Conservation (phyloP, 306 rosid genomes). For the Geum urbanum region DNA sequence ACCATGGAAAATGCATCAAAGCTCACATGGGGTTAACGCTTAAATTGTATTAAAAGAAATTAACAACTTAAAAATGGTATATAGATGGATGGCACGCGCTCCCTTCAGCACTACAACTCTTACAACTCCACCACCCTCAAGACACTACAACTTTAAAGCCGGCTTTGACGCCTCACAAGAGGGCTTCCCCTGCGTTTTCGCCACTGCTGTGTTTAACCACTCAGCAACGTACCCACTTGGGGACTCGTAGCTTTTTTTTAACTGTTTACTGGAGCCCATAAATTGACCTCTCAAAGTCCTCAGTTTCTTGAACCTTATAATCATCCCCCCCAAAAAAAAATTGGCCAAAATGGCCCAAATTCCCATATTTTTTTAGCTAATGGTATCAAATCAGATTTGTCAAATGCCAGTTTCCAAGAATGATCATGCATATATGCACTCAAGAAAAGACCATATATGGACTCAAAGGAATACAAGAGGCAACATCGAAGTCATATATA, state of each 20-base stretch:
- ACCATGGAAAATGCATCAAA: conserved; percentile 52
- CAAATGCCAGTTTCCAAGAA: conserved; percentile 25
- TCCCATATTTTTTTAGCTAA: too few species aligned
- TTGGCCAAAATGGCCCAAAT: too few species aligned
- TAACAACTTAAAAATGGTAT: not conserved
- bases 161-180: conserved; percentile 47
- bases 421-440: not conserved
- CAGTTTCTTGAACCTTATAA: too few species aligned
- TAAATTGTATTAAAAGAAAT: conserved; percentile 1
- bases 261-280: not conserved
- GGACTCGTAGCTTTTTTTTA: too few species aligned
- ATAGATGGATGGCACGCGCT: conserved; percentile 28
- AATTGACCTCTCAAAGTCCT: conserved; percentile 4
- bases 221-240: too few species aligned
- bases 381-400: conserved; percentile 2
- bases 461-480: conserved; percentile 12
- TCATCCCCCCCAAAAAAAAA: too few species aligned
- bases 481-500: conserved; percentile 15
- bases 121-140: conserved; percentile 30
- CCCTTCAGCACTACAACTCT: conserved; percentile 25
- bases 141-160: conserved; percentile 49
- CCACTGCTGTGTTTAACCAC: conserved; percentile 32
- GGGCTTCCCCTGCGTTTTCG: conserved; percentile 62
- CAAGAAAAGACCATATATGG: not conserved
- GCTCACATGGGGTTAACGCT: conserved; percentile 74